Base-by-base conservation (phyloP, 1,284 basidiomycete genomes). In the Trichosporon inkin region DNA sequence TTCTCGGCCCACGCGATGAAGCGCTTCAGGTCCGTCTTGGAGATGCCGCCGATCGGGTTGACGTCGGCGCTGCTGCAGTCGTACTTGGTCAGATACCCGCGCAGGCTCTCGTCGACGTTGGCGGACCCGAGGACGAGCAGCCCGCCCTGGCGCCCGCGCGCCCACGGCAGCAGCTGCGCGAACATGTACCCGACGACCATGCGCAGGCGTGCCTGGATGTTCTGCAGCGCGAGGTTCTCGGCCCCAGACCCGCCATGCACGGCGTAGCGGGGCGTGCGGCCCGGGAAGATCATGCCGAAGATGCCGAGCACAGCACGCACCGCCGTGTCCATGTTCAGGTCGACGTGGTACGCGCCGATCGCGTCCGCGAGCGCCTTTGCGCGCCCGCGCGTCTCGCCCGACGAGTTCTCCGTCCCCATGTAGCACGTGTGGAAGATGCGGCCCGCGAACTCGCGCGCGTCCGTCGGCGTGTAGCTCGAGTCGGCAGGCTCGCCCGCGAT, bases 151-250 rank as follows among this genome's bases (percentile, higher is more conserved):
- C 85, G 84, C 0, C 92, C 92, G 62, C 95, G 81, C 0, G 89
- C 90, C 89, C 92, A 98, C 1, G 93, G 96, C 28, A 97, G 79
- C 6, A 99, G 84, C 72, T 99, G 96, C 5, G 96, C 96, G 71
- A 99, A 98, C 78, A 98, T 81, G 76, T 99, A 99, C 0, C 93
- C 86, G n/a, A 99, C 79, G 3, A 99, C 87, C 95, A 99, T 99
- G 14, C 95, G 83, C 56, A 98, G 77, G 41, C 95, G 82, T 17
- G 95, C 96, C 86, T 90, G 95, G 53, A 99, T 98, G 73, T 99
- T 99, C 75, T 99, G 96, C 76, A 99, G 80, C 3, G 96, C 96
- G 28, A 99, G 80, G 73, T 99, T 99, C 81, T 98, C 95, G 11
- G 90, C 89, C 35, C 81, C 78, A 1, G 85, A 83, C 0, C 95